Evolutionary conservation across 2,329 filamentous ascomycete species (phyloP), one percentile per base, ranked within the genome.

Genomic region (Hymenotorrendiella dingleyae): DNA sequence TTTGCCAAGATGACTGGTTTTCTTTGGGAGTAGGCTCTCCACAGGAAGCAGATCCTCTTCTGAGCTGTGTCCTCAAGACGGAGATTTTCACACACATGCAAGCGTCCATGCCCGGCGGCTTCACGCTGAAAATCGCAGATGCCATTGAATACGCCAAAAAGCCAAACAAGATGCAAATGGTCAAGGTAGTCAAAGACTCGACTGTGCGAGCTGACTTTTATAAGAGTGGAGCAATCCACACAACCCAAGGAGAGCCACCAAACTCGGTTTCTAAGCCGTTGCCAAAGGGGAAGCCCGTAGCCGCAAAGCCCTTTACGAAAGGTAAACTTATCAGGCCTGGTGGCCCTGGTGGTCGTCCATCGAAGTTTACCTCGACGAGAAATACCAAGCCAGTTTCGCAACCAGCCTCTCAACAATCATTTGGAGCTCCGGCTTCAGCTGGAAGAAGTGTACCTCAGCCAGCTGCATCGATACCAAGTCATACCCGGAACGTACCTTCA

Each of bases 71-170:
- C 16, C 81, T 98, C 65, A 98, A 98, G 71, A 98, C 93, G 0
- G 93, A 98, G 60, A 82, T 98, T 65, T 94, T 97, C 61, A 94
- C 91, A 0, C 90, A 96, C 50, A 81, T 98, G 68, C 80, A 83
- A 60, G 81, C 79, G 38, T 80, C 81, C 40, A 85, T 94, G 65
- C 82, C 85, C 34, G 59, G 85, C 7, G 82, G 86, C 8, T 77
- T 94, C 60, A 88, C 82, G 60, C 67, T 98, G 36, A 88, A 86
- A 65, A 84, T 97, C 49, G 79, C 71, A n/a, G 83, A 93, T 21
- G 75, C 74, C 46, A 90, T 98, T 54, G 87, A 95, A 62, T 98
- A 95, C 65, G 90, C 91, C 61, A 98, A 97, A 75, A 98, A 98
- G 67, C 93, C 93, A 1, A 87, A 87, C 42, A 98, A 98, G 69